Evolutionary conservation across 176 grass and related monocot genomes (phyloP).

Genomic region (Oryza officinalis): DNA sequence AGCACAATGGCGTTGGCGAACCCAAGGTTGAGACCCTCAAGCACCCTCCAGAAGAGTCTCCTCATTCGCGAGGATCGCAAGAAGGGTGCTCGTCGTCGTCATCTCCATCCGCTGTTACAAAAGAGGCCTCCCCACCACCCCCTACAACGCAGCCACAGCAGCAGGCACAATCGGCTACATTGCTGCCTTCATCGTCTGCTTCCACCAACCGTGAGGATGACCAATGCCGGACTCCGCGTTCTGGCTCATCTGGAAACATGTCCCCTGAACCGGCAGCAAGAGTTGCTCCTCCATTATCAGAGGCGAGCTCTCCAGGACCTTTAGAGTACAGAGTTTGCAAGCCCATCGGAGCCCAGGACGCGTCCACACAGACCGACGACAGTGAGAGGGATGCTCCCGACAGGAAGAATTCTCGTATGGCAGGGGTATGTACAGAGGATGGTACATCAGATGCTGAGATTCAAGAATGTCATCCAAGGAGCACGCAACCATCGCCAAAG

Average conservation of each 20-base stretch:
- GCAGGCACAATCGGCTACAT: conserved; percentile 10
- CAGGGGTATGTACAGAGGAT: conserved; percentile 42
- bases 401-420: conserved; percentile 2
- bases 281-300: conserved; percentile 47
- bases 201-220: conserved; percentile 51
- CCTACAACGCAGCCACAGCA: conserved; percentile 23
- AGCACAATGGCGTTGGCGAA: conserved; percentile 31
- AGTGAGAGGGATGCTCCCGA: conserved; percentile 31
- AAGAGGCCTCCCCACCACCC: conserved; percentile 43
- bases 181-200: conserved; percentile 28
- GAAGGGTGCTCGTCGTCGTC: conserved; percentile 48
- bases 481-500: neutral
- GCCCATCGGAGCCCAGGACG: conserved; percentile 66
- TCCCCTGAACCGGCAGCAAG: conserved; percentile 42
- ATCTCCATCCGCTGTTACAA: conserved; percentile 36
- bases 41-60: conserved; percentile 49
- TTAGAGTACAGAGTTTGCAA: conserved; percentile 68
- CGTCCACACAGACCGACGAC: conserved; percentile 83
- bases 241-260: conserved; percentile 51
- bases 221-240: conserved; percentile 35
- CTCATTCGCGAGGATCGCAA: conserved; percentile 48
- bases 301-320: conserved; percentile 53
- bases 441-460: conserved; percentile 34
- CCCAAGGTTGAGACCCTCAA: conserved; percentile 43
- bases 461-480: conserved; percentile 37